Conservation (phyloP, 495 filamentous ascomycete genomes). For the Glarea lozoyensis region DNA sequence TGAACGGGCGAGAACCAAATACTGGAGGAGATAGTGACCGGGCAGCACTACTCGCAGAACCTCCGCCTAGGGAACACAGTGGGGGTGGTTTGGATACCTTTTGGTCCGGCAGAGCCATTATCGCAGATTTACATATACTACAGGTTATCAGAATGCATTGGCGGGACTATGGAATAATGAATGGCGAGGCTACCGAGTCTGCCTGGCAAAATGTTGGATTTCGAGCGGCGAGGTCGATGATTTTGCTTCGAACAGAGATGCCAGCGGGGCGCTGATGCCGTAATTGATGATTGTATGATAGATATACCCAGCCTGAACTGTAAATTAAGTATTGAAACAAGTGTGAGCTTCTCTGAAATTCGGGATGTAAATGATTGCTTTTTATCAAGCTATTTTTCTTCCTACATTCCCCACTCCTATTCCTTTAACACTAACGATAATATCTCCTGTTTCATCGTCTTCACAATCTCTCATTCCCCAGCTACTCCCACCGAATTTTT, state of each 20-base stretch:
- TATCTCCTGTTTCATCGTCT: constrained; percentile 56
- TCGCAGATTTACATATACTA: constrained; percentile 62
- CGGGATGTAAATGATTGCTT: no score
- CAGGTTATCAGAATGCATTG: constrained; percentile 59
- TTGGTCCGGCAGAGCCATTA: constrained; percentile 57
- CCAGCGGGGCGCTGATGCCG: constrained; percentile 9
- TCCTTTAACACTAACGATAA: constrained; percentile 87
- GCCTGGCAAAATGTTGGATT: constrained; percentile 42
- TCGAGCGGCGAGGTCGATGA: no score
- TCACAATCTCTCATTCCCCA: constrained; percentile 80
- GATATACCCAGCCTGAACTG: no score
- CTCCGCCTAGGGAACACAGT: constrained; percentile 23
- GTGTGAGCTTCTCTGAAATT: no score
- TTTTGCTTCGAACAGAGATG: constrained; percentile 9
- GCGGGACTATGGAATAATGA: constrained; percentile 40
- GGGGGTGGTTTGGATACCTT: constrained; percentile 48
- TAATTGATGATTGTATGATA: no score
- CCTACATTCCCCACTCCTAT: constrained; percentile 93
- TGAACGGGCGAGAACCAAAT: constrained; percentile 7
- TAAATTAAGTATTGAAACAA: no score
- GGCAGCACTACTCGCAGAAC: constrained; percentile 30
- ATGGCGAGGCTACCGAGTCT: constrained; percentile 35
- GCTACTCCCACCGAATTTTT: constrained; percentile 71
- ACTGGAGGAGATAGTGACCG: constrained; percentile 30
- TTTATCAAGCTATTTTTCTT: constrained; percentile 69